These are phyloP conservation scores for Cytospora paraplurivora DNA, from an alignment of 2,329 filamentous ascomycete species.

Conservation along the genomic window DNA sequence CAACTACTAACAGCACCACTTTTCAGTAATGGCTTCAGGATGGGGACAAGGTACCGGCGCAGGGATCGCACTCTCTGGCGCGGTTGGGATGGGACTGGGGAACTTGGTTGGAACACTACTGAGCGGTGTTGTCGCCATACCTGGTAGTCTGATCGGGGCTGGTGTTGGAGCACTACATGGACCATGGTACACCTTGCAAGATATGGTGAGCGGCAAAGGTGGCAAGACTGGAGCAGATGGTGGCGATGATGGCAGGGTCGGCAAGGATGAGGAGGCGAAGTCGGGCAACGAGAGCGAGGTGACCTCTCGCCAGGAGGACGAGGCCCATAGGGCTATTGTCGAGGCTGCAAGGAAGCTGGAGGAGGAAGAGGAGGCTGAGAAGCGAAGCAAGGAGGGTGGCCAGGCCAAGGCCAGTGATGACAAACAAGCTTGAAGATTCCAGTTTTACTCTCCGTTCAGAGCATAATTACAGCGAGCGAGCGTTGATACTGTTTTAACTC, in stretches of 20 bases:
- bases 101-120: conserved; percentile 25
- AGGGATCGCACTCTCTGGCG: conserved; percentile 23
- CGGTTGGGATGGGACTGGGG: conserved; percentile 27
- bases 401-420: neutral
- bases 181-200: conserved; percentile 23
- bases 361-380: conserved; percentile 6
- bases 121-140: conserved; percentile 26
- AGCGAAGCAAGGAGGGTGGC: neutral
- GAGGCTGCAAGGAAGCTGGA: conserved; percentile 24
- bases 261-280: neutral
- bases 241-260: conserved; percentile 14
- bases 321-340: conserved; percentile 23
- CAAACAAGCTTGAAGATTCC: no score
- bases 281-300: neutral
- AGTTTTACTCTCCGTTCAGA: no score
- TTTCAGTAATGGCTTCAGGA: conserved; percentile 24
- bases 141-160: conserved; percentile 25
- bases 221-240: conserved; percentile 4
- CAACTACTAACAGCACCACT: neutral
- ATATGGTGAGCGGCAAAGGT: conserved; percentile 11
- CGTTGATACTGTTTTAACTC: no score
- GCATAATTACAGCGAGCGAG: no score
- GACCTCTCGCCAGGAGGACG: neutral
- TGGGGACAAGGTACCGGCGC: conserved; percentile 25
- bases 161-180: conserved; percentile 26